Conservation (phyloP, 306 rosid species). For the Cajanus cajan region DNA sequence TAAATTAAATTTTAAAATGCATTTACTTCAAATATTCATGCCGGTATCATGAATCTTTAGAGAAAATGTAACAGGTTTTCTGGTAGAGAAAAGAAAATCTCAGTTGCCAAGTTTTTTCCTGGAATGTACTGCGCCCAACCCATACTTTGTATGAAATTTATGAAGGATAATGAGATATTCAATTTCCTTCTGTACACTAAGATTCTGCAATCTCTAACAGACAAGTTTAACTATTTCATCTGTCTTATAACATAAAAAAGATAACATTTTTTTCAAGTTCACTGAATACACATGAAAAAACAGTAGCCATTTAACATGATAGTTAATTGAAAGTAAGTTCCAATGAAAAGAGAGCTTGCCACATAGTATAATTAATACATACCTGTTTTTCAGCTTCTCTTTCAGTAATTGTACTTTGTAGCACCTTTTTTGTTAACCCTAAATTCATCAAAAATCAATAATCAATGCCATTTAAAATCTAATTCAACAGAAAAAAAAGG, state of each 20-base stretch:
- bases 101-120: not conserved
- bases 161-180: not conserved
- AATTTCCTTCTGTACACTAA: conserved; percentile 8
- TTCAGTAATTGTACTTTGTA: conserved; percentile 71
- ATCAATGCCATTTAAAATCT: conserved; percentile 14
- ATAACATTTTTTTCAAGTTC: not conserved
- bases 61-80: not conserved
- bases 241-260: not conserved
- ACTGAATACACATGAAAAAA: conserved; percentile 14
- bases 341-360: not conserved
- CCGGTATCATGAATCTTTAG: not conserved
- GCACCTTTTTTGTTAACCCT: conserved; percentile 82
- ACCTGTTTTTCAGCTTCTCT: conserved; percentile 94
- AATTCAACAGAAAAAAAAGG: not conserved
- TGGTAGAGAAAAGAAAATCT: not conserved
- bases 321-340: not conserved
- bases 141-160: not conserved
- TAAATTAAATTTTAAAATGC: not conserved
- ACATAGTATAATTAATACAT: conserved; percentile 26
- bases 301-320: not conserved
- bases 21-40: not conserved
- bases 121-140: not conserved
- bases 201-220: conserved; percentile 21
- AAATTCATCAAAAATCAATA: conserved; percentile 32
- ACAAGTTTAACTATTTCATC: conserved; percentile 23